Base-by-base conservation (phyloP, 1,139 yeast genomes). In the Nadsonia commutata region DNA sequence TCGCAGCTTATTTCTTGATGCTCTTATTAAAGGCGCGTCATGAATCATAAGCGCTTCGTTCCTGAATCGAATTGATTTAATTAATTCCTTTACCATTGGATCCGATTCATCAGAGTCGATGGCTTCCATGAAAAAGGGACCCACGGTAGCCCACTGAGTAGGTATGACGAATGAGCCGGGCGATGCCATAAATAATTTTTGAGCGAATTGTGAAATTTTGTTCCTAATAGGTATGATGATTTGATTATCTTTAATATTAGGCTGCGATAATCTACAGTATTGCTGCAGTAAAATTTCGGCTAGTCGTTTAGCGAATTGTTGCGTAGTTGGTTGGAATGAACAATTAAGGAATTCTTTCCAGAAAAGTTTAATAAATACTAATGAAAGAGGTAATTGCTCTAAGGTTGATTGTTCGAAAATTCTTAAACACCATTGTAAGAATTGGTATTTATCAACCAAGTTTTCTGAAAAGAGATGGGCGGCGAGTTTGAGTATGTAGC, bases 151-250 rank as follows among this genome's bases (percentile, higher is more conserved):
- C 96, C 96, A 86, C 46, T 67, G 70, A 43, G 70, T 71, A 0
- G 95, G 94, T 36, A 83, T 69, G n/a, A 86, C 76, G 52, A 86
- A 85, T 3, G 79, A 71, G 52, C 82, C 86, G 11, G 56, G 77
- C 52, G 68, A 79, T 70, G 52, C 64, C 61, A 52, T 69, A 68
- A 64, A 81, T 21, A 84, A 51, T 20, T 55, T 46, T 31, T 48
- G 45, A 31, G 54, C 49, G n/a, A 48, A 47, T 20, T 40, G 36
- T 4, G 52, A 44, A 2, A 50, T 37, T 3, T 44, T 17, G 41
- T 23, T 33, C 41, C 44, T 6, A 42, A 31, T 31, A 42, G 45
- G 31, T 31, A 33, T n/a, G 20, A 40, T 20, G 13, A 40, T 23
- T 16, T 18, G 22, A 22, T 40, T 40, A 27, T 45, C 42, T 4